Evolutionary conservation across 108 stramenopile genomes (phyloP), one percentile per base, ranked within the genome.

Genomic region (Skeletonema marinoi): DNA sequence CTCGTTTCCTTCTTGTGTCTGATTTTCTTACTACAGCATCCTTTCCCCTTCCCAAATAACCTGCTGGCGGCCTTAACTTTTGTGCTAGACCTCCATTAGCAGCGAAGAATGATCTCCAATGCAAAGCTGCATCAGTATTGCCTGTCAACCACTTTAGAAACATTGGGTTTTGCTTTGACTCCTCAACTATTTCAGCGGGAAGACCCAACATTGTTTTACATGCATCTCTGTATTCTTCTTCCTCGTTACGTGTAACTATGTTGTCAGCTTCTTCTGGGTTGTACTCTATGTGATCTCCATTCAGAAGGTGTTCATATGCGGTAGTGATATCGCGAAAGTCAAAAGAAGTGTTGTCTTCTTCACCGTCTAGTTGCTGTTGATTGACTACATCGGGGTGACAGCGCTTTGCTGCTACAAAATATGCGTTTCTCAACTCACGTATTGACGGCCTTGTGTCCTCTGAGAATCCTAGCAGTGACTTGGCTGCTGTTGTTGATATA

Each of bases 131-230:
- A 83, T 94, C 90, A 7, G 93, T 92, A 17, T 88, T 87, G 4
- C 93, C 93, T 8, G 36, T 60, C 31, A 94, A 67, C 93, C 93
- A 94, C 25, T 88, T 78, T 50, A 85, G 82, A 85, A 94, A 94
- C 85, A 88, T 86, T 46, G 91, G 89, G 75, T 88, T 87, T 71
- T 80, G 78, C 70, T 94, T 94, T 29, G 86, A 91, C 77, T 94
- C 93, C 80, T 94, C 93, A 62, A 94, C 90, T 58, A 89, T 85
- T 82, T 94, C 93, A 2, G 91, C 91, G 30, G 85, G 71, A 44
- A 92, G 54, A 21, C 93, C 93, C 32, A 94, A 75, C n/a, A 81
- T 66, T 11, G 67, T 48, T 56, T 68, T 58, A 75, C 90, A 92
- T 25, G 91, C 93, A 9, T 63, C 46, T 31, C 93, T 83, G 75